Evolutionary conservation across 169 alveolate species (phyloP).

Genomic region (Plasmodium knowlesi): DNA sequence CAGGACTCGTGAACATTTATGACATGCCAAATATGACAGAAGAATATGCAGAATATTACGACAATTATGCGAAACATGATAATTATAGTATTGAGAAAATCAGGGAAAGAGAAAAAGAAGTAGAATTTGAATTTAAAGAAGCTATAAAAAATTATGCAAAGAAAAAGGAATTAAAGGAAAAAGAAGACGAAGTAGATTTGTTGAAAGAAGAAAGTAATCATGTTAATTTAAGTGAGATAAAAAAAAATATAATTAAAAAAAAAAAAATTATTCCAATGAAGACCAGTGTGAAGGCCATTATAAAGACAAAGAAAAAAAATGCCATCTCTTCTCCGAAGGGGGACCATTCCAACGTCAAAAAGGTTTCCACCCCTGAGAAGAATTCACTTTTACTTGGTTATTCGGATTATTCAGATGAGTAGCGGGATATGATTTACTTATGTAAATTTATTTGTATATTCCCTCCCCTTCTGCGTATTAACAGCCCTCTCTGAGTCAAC

Average conservation of each 20-base stretch:
- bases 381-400: conserved; percentile 36
- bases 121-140: conserved; percentile 43
- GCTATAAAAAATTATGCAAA: conserved; percentile 34
- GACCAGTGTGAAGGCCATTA: conserved; percentile 48
- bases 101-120: conserved; percentile 39
- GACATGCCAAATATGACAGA: conserved; percentile 20
- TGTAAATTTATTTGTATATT: background rate
- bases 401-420: conserved; percentile 49
- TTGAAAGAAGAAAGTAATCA: conserved; percentile 5
- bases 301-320: conserved; percentile 56
- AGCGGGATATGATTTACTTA: background rate
- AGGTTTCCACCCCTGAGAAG: background rate
- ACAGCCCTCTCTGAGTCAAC: background rate
- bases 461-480: background rate
- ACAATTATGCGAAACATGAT: conserved; percentile 32
- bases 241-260: conserved; percentile 34
- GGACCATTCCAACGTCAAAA: background rate
- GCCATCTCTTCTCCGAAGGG: background rate
- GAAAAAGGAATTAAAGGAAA: conserved; percentile 37
- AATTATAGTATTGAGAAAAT: conserved; percentile 41
- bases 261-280: conserved; percentile 13
- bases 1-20: background rate
- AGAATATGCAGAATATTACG: conserved; percentile 34
- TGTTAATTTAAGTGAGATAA: conserved; percentile 14
- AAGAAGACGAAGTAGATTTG: background rate